Base-by-base conservation (phyloP, 2,329 filamentous ascomycete genomes). In the Dothistroma septosporum region DNA sequence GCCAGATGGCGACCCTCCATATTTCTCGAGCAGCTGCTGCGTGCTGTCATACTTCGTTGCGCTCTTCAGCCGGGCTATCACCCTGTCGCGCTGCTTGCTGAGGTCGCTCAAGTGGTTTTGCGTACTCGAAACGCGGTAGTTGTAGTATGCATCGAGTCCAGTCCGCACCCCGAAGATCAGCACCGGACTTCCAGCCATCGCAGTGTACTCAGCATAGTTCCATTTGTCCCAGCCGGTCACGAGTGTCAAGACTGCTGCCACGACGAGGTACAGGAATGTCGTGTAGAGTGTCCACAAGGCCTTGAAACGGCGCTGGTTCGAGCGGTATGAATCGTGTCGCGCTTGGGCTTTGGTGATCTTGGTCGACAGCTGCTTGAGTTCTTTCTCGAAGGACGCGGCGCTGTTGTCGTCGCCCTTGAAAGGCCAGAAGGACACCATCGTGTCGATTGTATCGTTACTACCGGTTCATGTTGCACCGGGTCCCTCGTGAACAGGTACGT, bases 31-130 rank as follows among this genome's bases (percentile, higher is more conserved):
- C 61, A 99, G 78, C 73, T 97, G 87, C 71, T 95, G 86, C 1
- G 94, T 99, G 33, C 92, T 94, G 76, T 97, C 91, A 78, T 97
- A 99, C 75, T 90, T 96, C 35, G 94, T 99, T 28, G 92, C 92
- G 61, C 89, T 87, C 77, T 99, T 99, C 64, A 99, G 85, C 76
- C 92, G 92, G 74, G 96, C 89, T 66, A 99, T 97, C 1, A 92
- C 96, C 69, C 86, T 86, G 61, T 90, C 86, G 57, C 93, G 87
- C 75, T 97, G 90, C 57, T 86, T 85, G 70, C 92, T 86, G 37
- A 92, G 83, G 21, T 84, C 84, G 68, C 93, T 88, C 32, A 97
- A 82, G 46, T 88, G 83, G 44, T 81, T 76, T 66, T 88, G 85
- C 11, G 90, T 82, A 16, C 81, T 85, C 22, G 88, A 84, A 69